Percentiles rank a stretch among this genome's conserved stretches.
These are phyloP conservation scores for Cercospora zeae-maydis DNA, from an alignment of 2,329 filamentous ascomycete genomes.

Conservation along the genomic window DNA sequence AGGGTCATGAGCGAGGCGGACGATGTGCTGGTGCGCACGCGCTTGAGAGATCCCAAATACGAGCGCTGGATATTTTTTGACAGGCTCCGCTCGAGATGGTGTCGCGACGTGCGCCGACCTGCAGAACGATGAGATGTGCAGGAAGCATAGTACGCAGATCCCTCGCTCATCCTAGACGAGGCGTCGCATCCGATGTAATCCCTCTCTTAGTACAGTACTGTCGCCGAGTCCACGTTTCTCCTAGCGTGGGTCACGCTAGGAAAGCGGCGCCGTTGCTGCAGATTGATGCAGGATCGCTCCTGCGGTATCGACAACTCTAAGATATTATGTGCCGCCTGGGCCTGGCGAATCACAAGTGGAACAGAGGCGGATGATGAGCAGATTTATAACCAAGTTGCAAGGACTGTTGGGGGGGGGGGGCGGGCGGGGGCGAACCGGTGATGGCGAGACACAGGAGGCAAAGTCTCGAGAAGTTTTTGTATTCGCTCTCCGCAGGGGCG, in stretches of 20 bases:
- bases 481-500: not conserved
- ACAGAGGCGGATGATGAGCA: not conserved
- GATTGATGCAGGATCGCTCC: slow-evolving; percentile 1
- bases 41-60: not conserved
- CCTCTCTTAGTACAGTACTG: not conserved
- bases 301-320: not conserved
- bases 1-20: not conserved
- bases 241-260: slow-evolving; percentile 5
- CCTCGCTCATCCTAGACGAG: slow-evolving; percentile 8
- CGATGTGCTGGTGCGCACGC: not conserved
- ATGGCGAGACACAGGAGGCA: not conserved
- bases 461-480: not conserved
- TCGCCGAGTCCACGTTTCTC: slow-evolving; percentile 9
- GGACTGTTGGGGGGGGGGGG: too few species aligned
- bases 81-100: not conserved
- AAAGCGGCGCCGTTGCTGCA: slow-evolving; percentile 5
- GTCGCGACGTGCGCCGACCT: slow-evolving; percentile 13
- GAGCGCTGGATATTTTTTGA: not conserved
- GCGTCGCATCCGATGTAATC: slow-evolving; percentile 10
- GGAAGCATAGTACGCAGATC: slow-evolving; percentile 21
- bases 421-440: not conserved
- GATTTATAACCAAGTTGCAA: not conserved
- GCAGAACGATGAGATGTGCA: slow-evolving; percentile 21
- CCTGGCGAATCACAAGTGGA: slow-evolving; percentile 1
- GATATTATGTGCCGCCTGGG: not conserved